Evolutionary conservation across 2,329 filamentous ascomycete species (phyloP).

Genomic region (Tolypocladium ovalisporum): DNA sequence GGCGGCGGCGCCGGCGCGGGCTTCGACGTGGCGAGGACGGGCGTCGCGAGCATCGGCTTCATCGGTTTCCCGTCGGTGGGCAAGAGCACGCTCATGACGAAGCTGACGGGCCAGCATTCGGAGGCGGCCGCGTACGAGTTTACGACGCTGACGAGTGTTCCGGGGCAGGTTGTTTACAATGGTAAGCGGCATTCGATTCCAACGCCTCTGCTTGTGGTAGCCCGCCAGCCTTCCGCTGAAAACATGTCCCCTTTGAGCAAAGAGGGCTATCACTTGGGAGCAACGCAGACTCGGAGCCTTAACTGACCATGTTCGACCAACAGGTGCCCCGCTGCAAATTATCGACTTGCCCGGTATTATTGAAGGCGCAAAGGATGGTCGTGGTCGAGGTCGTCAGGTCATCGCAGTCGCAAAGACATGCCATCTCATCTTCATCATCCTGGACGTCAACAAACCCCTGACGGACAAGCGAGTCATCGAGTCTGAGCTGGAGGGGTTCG

Average conservation of each 20-base stretch:
- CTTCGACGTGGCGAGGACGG: constrained; percentile 95
- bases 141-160: constrained; percentile 94
- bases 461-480: constrained; percentile 97
- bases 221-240: not conserved
- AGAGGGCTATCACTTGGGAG: not conserved
- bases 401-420: constrained; percentile 99
- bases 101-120: constrained; percentile 88
- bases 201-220: not conserved
- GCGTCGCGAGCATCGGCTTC: constrained; percentile 93
- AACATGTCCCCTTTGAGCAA: not conserved
- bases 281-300: not conserved
- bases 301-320: not conserved
- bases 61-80: constrained; percentile 97
- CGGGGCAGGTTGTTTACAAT: constrained; percentile 92
- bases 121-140: constrained; percentile 98
- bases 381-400: constrained; percentile 93
- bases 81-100: constrained; percentile 96
- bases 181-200: constrained; percentile 31
- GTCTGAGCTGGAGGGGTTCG: constrained; percentile 89
- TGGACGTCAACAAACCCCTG: constrained; percentile 96
- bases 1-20: constrained; percentile 79
- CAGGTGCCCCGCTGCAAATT: constrained; percentile 88
- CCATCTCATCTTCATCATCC: constrained; percentile 95
- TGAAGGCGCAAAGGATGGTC: constrained; percentile 94
- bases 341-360: constrained; percentile 98